Evolutionary conservation across 805 yeast species (phyloP).

Genomic region (Saccharomyces eubayanus): DNA sequence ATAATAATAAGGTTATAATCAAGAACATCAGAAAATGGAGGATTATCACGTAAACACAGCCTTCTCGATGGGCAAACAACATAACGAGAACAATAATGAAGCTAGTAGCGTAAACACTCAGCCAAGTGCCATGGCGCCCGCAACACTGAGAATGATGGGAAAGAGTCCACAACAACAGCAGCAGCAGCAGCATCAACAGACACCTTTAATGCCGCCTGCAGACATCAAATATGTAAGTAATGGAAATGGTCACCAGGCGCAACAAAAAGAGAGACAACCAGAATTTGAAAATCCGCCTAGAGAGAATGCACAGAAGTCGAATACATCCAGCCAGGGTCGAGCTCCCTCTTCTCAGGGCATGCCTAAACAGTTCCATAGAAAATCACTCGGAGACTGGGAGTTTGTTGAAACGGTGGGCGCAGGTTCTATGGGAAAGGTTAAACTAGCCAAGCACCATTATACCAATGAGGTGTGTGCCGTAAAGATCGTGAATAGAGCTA

Average conservation of each 20-base stretch:
- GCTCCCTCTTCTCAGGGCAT: background rate
- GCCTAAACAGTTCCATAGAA: conserved; percentile 56
- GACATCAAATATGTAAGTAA: conserved; percentile 10
- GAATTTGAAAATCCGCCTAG: conserved; percentile 8
- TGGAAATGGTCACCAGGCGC: background rate
- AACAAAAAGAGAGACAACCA: background rate
- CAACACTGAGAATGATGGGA: conserved; percentile 31
- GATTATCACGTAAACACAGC: conserved; percentile 26
- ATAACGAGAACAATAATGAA: background rate
- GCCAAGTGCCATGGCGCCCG: conserved; percentile 24
- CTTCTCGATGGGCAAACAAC: conserved; percentile 23
- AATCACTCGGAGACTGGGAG: conserved; percentile 94
- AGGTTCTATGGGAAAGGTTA: conserved; percentile 98
- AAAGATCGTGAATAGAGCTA: conserved; percentile 87
- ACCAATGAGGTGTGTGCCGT: conserved; percentile 85
- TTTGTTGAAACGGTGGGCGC: conserved; percentile 93
- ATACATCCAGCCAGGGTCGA: conserved; percentile 7
- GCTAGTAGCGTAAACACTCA: conserved; percentile 1
- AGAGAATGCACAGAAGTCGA: conserved; percentile 11
- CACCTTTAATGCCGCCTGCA: conserved; percentile 20
- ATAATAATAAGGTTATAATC: no score
- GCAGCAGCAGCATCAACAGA: conserved; percentile 9
- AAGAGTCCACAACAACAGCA: conserved; percentile 4
- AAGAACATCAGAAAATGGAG: background rate
- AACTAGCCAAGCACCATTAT: conserved; percentile 76